These are phyloP conservation scores for Trichoderma oligosporum DNA, from an alignment of 2,329 filamentous ascomycete species.

Conservation along the genomic window DNA sequence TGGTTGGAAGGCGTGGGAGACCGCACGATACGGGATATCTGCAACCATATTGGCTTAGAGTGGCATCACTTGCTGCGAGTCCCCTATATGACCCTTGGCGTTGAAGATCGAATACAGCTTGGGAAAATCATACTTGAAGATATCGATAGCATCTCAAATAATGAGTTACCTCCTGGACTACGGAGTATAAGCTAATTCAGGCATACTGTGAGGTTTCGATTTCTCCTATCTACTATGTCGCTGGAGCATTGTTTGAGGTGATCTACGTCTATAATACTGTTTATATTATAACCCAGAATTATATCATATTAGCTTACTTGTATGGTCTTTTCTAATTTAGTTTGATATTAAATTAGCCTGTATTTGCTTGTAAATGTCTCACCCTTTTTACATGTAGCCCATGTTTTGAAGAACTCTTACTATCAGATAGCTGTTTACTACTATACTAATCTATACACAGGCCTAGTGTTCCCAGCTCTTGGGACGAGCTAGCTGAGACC, in stretches of 20 bases:
- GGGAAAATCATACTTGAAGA: slow-evolving; percentile 44
- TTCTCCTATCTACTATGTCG: neutral
- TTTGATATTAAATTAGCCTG: slow-evolving; percentile 8
- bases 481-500: slow-evolving; percentile 36
- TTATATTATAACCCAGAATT: neutral
- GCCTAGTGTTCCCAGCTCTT: slow-evolving; percentile 36
- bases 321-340: neutral
- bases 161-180: neutral
- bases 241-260: no score
- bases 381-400: slow-evolving; percentile 10
- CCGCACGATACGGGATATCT: slow-evolving; percentile 45
- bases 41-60: slow-evolving; percentile 35
- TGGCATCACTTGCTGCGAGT: slow-evolving; percentile 42
- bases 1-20: slow-evolving; percentile 48
- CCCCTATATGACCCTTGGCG: slow-evolving; percentile 38
- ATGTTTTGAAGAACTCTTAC: slow-evolving; percentile 14
- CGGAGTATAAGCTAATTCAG: neutral
- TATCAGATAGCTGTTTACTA: slow-evolving; percentile 17
- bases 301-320: neutral
- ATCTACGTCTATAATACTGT: no score
- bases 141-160: slow-evolving; percentile 36
- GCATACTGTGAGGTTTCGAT: neutral
- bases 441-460: slow-evolving; percentile 54
- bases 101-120: slow-evolving; percentile 35
- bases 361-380: slow-evolving; percentile 4